Evolutionary conservation across 306 rosid genomes (phyloP).

Genomic region (Datisca glomerata): DNA sequence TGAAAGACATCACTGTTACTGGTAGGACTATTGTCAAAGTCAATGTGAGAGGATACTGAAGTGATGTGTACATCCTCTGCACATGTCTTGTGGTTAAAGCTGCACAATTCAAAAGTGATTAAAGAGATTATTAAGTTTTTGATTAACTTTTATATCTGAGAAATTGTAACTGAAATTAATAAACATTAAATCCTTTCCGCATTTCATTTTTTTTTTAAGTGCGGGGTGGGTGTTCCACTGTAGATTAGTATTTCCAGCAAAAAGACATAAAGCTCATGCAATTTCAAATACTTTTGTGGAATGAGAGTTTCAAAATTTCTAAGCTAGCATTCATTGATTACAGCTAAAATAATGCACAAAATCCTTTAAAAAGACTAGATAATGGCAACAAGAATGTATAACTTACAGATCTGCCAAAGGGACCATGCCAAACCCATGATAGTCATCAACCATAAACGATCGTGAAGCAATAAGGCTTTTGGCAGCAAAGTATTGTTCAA

Average conservation of each 20-base stretch:
- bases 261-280: too few species aligned
- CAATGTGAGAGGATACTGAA: conserved; percentile 32
- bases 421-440: conserved; percentile 90
- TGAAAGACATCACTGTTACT: conserved; percentile 2
- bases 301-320: too few species aligned
- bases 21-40: conserved; percentile 19
- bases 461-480: conserved; percentile 71
- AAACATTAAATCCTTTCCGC: too few species aligned
- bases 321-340: background rate
- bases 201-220: too few species aligned
- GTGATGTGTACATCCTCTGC: conserved; percentile 90
- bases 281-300: too few species aligned
- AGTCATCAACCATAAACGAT: conserved; percentile 56
- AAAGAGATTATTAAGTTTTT: too few species aligned
- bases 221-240: too few species aligned
- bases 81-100: conserved; percentile 84
- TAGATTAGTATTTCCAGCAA: too few species aligned
- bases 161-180: too few species aligned
- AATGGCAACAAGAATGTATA: background rate
- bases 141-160: too few species aligned
- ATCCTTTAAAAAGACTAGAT: background rate
- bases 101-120: too few species aligned
- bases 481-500: conserved; percentile 55
- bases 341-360: background rate
- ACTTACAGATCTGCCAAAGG: conserved; percentile 92